Evolutionary conservation across 352 stramenopile genomes (phyloP), one percentile per base, ranked within the genome.

Genomic region (Blastocystis sp.): DNA sequence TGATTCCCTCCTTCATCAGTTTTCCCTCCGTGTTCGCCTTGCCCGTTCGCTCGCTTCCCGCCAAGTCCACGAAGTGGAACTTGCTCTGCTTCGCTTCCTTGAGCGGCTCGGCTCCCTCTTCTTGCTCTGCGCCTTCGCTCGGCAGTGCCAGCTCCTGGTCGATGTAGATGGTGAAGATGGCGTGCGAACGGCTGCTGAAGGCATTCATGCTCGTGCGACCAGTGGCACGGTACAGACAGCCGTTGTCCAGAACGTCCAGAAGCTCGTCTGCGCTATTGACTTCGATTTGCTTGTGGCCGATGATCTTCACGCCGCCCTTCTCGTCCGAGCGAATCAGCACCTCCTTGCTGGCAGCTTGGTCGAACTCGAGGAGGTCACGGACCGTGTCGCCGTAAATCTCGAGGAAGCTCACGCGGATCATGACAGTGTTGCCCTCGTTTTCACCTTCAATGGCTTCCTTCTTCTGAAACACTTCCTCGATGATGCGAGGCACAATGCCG

Each of bases 341-440:
- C 77, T 96, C 93, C 10, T 95, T 90, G n/a, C 92, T 92, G 40
- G 90, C 89, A 38, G 90, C 92, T 0, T 92, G 91, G 78, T 96
- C 92, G 78, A 93, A 91, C 48, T 94, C 93, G 5, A 99, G 91
- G 43, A 98, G 90, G 89, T 98, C 96, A 2, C 94, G 92, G 10
- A 99, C 91, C 77, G 98, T 94, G 92, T 98, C 96, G 81, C 98
- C 98, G 91, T 99, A 99, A 79, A 99, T 96, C 92, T 99, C 96
- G 64, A 98, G 92, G 89, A 97, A 98, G 38, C 96, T 96, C 53
- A 97, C 93, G 19, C 93, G 91, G 17, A 99, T 90, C n/a, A 92
- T 92, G 81, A 95, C 95, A 71, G 97, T 93, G 9, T 52, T 71
- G 21, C n/a, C 5, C 14, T 52, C 53, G 91, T 91, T 34, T 90